phyloP scores from a whole-genome alignment of 2,329 filamentous ascomycete genomes.

The Phaeosphaeria sp. region DNA sequence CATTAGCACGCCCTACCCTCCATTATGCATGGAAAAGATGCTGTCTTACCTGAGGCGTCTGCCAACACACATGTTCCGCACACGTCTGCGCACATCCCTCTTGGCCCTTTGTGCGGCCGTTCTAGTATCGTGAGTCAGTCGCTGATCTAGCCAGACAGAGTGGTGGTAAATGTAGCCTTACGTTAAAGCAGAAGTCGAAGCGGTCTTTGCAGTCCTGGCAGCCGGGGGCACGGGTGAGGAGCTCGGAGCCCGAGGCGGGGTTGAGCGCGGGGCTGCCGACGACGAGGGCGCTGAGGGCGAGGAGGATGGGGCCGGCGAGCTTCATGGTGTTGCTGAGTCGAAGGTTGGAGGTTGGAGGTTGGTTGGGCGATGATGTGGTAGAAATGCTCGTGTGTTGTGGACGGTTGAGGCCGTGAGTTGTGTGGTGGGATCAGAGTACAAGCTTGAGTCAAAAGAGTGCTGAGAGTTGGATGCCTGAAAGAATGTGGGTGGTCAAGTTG shows the following conservation, averaged over 20 bases:
- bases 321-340: slow-evolving; percentile 9
- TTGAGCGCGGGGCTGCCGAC: neutral
- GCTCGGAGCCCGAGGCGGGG: neutral
- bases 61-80: slow-evolving; percentile 21
- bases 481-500: neutral
- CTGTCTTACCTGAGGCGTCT: slow-evolving; percentile 9
- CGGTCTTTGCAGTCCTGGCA: slow-evolving; percentile 10
- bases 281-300: slow-evolving; percentile 3
- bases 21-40: too few relatives aligned
- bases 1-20: neutral
- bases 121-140: slow-evolving; percentile 3
- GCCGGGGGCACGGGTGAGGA: slow-evolving; percentile 3
- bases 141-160: too few relatives aligned
- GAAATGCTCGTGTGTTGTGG: neutral
- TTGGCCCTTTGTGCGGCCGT: slow-evolving; percentile 17
- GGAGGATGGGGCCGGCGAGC: neutral
- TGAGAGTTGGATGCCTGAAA: neutral
- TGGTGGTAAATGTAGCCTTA: neutral
- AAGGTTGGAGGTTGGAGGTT: neutral
- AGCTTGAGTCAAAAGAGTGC: neutral
- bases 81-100: slow-evolving; percentile 18
- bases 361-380: neutral
- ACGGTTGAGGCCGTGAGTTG: neutral
- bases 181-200: slow-evolving; percentile 19
- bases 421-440: neutral